phyloP scores from a whole-genome alignment of 1,284 basidiomycete genomes.

The Apiotrichum akiyoshidainum region DNA sequence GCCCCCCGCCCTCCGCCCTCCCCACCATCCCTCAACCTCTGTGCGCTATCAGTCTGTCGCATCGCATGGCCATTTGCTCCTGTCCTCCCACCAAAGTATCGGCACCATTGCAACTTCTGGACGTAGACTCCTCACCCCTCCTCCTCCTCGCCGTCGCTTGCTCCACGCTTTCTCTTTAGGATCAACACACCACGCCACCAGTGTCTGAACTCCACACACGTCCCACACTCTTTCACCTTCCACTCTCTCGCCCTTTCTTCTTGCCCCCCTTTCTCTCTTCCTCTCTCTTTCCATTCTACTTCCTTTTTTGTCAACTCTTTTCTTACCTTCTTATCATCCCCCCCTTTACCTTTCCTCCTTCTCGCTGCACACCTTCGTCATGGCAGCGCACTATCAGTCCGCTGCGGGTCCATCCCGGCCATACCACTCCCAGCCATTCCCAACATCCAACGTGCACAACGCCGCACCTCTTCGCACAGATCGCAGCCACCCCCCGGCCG shows the following conservation, averaged over 20 bases:
- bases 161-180: too few species aligned
- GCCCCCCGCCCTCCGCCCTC: too few species aligned
- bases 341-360: not conserved
- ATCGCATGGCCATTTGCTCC: too few species aligned
- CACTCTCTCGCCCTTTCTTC: not conserved
- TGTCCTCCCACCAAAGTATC: too few species aligned
- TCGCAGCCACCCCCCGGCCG: conserved; percentile 2
- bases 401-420: conserved; percentile 24
- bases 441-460: not conserved
- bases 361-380: conserved; percentile 9
- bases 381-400: conserved; percentile 22
- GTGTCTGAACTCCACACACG: too few species aligned
- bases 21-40: too few species aligned
- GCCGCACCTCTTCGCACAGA: conserved; percentile 7
- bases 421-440: conserved; percentile 2
- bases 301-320: not conserved
- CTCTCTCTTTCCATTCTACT: not conserved
- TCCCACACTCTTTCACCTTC: too few species aligned
- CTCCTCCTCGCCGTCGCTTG: too few species aligned
- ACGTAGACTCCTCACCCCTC: too few species aligned
- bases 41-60: too few species aligned
- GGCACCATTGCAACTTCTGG: too few species aligned
- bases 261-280: not conserved
- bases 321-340: not conserved
- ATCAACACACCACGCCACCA: too few species aligned